Base-by-base conservation (phyloP, 139 green algal genomes). In the Chlamydomonas sp. region DNA sequence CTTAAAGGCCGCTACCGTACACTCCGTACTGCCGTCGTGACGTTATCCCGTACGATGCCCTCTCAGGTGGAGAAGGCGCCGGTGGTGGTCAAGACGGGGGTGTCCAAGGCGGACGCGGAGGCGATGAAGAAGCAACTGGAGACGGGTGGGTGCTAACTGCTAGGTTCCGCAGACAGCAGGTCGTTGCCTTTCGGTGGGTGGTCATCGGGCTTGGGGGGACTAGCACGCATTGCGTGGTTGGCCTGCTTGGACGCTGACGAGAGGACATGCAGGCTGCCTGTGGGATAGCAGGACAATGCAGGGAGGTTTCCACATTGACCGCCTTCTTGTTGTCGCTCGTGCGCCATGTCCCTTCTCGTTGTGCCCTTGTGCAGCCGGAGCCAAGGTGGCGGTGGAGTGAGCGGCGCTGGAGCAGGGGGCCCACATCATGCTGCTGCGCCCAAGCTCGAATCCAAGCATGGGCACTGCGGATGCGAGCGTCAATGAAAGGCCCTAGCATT, bases 51-150 rank as follows among this genome's bases (percentile, higher is more conserved):
- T 49, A 49, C 31, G 31, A 63, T 78, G 63, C 16, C 17, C 14
- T 17, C 76, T 57, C 94, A 98, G 96, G 96, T 99, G 16, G 98
- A 99, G 93, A 97, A 97, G 66, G 91, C 97, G 12, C 98, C 98
- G 4, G 88, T 92, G 2, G 91, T 99, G 0, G 87, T 99, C 18
- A 99, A 99, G 93, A 89, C 92, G 17, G 95, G 93, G 10, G 67
- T 99, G 20, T 96, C 93, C 66, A 99, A 99, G 93, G 98, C 96
- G 74, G 97, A 99, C 58, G 98, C 98, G 4, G 98, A 99, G 88
- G 94, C 94, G 63, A 91, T 99, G 61, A 94, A 97, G 85, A 96
- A 97, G 78, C 98, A 98, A 92, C 90, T 99, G 60, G 95, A 98
- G 88, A 93, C 93, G 84, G 94, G 95, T 98, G 64, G 87, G 95